Conservation (phyloP, 106 monocot genomes). For the Dioscorea alata region DNA sequence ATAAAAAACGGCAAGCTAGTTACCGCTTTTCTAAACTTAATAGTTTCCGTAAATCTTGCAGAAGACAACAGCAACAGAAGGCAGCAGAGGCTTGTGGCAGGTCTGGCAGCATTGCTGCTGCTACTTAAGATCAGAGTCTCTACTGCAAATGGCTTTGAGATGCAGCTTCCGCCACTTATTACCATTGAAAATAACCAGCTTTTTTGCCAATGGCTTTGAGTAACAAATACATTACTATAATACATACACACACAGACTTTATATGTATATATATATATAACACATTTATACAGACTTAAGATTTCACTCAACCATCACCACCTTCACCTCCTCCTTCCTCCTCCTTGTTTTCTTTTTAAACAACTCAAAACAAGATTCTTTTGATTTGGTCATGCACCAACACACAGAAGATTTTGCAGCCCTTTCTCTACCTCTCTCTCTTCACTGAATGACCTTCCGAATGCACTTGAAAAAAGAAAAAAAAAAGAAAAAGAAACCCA, state of each 20-base stretch:
- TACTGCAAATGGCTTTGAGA: slow-evolving; percentile 22
- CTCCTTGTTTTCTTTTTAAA: neutral
- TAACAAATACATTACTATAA: neutral
- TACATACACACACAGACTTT: neutral
- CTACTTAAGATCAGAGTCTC: slow-evolving; percentile 16
- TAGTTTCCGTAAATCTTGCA: slow-evolving; percentile 65
- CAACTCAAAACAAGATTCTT: too few relatives aligned
- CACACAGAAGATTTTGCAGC: slow-evolving; percentile 82
- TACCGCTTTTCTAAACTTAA: too few relatives aligned
- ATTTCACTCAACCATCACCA: neutral
- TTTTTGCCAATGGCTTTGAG: neutral
- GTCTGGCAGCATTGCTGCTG: neutral
- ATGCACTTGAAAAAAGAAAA: slow-evolving; percentile 20
- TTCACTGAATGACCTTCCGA: slow-evolving; percentile 72
- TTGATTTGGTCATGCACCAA: slow-evolving; percentile 35
- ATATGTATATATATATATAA: too few relatives aligned
- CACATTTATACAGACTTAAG: neutral
- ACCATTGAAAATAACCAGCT: slow-evolving; percentile 4
- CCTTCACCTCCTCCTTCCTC: neutral
- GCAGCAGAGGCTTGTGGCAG: slow-evolving; percentile 13
- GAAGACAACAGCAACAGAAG: slow-evolving; percentile 41
- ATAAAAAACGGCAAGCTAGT: too few relatives aligned
- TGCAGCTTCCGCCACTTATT: slow-evolving; percentile 16
- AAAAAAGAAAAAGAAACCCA: too few relatives aligned
- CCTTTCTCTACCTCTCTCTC: slow-evolving; percentile 30